Conservation (phyloP, 164 flowering plant genomes). For the Berberis vulgaris region DNA sequence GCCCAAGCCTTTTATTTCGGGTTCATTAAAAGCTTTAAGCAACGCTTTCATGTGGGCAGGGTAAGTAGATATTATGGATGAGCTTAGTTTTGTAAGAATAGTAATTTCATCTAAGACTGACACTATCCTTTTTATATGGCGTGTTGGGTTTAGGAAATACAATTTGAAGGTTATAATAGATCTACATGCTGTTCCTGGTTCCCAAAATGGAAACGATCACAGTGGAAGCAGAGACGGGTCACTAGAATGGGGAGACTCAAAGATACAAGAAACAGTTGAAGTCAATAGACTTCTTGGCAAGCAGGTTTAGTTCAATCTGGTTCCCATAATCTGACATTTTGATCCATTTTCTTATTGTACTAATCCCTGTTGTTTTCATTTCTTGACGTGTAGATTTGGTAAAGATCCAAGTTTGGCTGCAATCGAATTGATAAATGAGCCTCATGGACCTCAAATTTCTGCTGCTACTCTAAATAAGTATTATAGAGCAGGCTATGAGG, state of each 20-base stretch:
- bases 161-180: conserved; percentile 36
- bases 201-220: conserved; percentile 52
- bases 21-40: background rate
- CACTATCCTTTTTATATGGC: background rate
- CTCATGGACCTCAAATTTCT: conserved; percentile 15
- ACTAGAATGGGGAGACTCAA: conserved; percentile 45
- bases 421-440: conserved; percentile 28
- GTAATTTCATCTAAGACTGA: background rate
- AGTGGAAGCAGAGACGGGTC: conserved; percentile 50
- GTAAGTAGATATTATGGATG: background rate
- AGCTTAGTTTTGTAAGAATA: background rate
- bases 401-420: conserved; percentile 12
- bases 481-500: conserved; percentile 20
- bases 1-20: background rate
- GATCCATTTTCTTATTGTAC: no score
- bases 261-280: conserved; percentile 38
- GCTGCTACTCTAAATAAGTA: conserved; percentile 8
- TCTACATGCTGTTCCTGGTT: conserved; percentile 56
- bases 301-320: conserved; percentile 23
- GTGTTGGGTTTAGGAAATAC: conserved; percentile 10
- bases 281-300: conserved; percentile 46
- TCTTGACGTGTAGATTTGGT: conserved; percentile 10
- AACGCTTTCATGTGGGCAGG: background rate
- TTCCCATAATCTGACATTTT: background rate
- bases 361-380: no score